phyloP scores from a whole-genome alignment of 2,329 filamentous ascomycete genomes.

The Metarhizium brunneum region DNA sequence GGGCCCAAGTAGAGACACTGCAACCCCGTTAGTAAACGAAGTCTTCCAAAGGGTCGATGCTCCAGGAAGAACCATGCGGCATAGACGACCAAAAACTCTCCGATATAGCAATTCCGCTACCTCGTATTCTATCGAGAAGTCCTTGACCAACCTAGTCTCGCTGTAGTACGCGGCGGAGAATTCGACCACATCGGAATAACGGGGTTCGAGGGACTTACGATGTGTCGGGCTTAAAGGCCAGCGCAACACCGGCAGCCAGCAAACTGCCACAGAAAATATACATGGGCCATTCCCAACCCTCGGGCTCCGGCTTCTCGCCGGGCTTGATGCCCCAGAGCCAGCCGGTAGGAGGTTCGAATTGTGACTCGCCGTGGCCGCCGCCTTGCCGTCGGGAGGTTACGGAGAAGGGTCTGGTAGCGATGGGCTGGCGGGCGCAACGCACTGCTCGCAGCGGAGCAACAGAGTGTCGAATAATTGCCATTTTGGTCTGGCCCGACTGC shows the following conservation, averaged over 20 bases:
- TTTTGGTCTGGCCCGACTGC: conserved; percentile 10
- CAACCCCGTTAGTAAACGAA: neutral
- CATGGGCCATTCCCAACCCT: conserved; percentile 89
- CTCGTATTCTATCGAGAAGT: neutral
- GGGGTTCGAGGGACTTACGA: conserved; percentile 57
- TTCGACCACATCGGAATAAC: neutral
- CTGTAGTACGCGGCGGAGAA: neutral
- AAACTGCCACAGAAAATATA: conserved; percentile 77
- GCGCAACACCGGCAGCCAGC: conserved; percentile 63
- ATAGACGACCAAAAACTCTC: neutral
- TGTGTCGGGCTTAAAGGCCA: conserved; percentile 97
- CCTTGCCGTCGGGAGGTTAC: conserved; percentile 32
- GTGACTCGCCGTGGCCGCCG: conserved; percentile 46
- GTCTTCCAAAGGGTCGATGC: neutral
- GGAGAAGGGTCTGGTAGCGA: conserved; percentile 31
- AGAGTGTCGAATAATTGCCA: conserved; percentile 27
- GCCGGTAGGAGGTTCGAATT: conserved; percentile 83
- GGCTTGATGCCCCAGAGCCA: conserved; percentile 94
- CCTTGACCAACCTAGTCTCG: neutral
- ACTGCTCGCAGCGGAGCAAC: conserved; percentile 26
- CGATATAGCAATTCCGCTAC: neutral
- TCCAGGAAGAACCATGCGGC: neutral
- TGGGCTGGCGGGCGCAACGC: conserved; percentile 27
- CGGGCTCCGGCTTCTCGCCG: conserved; percentile 88
- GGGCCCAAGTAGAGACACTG: conserved; percentile 98